Evolutionary conservation across 176 grass and related monocot species (phyloP).

Genomic region (Tillandsia leiboldiana): DNA sequence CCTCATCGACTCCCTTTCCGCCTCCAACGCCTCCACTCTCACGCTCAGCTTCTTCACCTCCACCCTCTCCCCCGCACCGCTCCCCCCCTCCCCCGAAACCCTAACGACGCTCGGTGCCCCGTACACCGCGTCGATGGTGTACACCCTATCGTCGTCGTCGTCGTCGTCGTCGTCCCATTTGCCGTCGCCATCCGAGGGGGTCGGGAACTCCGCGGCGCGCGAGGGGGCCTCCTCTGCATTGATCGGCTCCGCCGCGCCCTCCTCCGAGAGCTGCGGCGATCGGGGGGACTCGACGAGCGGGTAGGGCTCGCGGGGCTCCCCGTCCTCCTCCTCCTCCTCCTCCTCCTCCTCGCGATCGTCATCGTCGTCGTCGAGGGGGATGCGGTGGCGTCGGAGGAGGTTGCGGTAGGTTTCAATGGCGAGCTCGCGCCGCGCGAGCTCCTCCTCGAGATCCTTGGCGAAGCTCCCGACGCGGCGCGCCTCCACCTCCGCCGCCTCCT

Average conservation of each 20-base stretch:
- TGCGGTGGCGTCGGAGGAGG: constrained; percentile 1
- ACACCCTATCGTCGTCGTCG: constrained; percentile 58
- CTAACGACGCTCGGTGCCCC: constrained; percentile 28
- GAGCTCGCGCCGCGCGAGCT: constrained; percentile 12
- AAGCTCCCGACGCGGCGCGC: constrained; percentile 8
- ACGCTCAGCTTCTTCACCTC: constrained; percentile 73
- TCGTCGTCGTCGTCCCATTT: constrained; percentile 16
- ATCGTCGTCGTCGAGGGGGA: constrained; percentile 23
- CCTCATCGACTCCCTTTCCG: constrained; percentile 87
- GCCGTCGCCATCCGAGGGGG: neutral
- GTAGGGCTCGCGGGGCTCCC: constrained; percentile 9
- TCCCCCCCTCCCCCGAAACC: constrained; percentile 27
- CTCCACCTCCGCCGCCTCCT: constrained; percentile 18
- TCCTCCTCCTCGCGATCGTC: neutral
- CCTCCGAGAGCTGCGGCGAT: neutral
- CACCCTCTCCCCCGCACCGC: constrained; percentile 32
- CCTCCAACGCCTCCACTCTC: constrained; percentile 84
- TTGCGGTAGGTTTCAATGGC: constrained; percentile 8
- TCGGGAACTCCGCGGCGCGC: neutral
- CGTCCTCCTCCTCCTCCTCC: neutral
- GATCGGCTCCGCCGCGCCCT: constrained; percentile 11
- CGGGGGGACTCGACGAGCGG: no score
- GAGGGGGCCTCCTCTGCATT: constrained; percentile 10
- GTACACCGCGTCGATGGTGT: constrained; percentile 77
- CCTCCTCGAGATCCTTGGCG: constrained; percentile 13